A percentile compares a stretch with the other conserved stretches of the same genome.
Conservation (phyloP, 73 alveolate species). For the Paramecium tetraurelia region DNA sequence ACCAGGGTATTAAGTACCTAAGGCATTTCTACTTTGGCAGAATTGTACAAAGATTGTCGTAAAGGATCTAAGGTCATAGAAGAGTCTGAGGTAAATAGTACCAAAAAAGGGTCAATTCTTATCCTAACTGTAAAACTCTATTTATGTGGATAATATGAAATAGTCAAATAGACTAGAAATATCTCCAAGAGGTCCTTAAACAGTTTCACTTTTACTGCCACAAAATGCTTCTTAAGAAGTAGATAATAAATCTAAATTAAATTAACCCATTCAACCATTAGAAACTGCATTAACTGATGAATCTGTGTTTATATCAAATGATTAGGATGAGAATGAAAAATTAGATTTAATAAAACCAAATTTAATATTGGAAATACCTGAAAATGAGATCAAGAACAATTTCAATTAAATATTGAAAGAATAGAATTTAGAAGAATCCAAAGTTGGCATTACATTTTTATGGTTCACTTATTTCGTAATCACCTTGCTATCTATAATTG, state of each 20-base stretch:
- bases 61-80: neutral
- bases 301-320: neutral
- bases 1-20: neutral
- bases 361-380: neutral
- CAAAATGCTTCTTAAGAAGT: neutral
- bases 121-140: neutral
- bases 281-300: constrained; percentile 28
- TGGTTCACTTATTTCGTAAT: constrained; percentile 32
- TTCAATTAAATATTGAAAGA: constrained; percentile 15
- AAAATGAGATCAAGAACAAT: neutral
- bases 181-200: neutral
- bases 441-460: neutral
- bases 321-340: neutral
- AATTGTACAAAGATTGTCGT: neutral
- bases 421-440: neutral
- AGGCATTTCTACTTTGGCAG: neutral
- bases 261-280: neutral
- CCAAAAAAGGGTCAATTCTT: neutral
- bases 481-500: neutral
- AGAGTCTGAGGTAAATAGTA: neutral
- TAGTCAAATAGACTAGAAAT: neutral
- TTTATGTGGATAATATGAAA: neutral
- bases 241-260: neutral
- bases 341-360: neutral
- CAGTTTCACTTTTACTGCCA: neutral